Evolutionary conservation across 306 rosid genomes (phyloP).

Genomic region (Ceratonia siliqua): DNA sequence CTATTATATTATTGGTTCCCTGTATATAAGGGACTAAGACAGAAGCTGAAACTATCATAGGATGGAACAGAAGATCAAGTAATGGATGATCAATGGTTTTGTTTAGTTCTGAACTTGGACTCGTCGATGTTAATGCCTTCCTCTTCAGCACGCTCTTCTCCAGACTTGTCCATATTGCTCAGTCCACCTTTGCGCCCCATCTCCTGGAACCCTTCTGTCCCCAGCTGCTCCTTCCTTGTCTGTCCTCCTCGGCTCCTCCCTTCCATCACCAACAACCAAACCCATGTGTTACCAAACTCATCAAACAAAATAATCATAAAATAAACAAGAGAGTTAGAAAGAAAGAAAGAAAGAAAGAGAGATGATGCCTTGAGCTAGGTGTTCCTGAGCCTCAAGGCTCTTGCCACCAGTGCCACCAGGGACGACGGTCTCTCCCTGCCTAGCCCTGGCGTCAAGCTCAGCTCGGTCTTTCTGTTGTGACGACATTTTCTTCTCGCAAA

Average conservation of each 20-base stretch:
- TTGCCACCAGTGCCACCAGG: constrained; percentile 91
- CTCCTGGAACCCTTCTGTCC: constrained; percentile 53
- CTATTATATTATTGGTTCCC: no score
- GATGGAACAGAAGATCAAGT: no score
- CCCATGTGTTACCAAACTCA: no score
- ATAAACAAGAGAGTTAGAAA: no score
- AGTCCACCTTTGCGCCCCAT: constrained; percentile 81
- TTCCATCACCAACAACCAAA: constrained; percentile 3
- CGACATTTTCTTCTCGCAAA: not conserved
- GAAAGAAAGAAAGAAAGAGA: not conserved
- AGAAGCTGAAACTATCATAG: no score
- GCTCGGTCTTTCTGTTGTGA: constrained; percentile 41
- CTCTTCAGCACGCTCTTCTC: constrained; percentile 57
- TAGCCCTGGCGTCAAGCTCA: constrained; percentile 64
- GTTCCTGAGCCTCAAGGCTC: constrained; percentile 79
- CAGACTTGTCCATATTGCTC: constrained; percentile 55
- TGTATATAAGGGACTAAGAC: no score
- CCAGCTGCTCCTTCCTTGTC: constrained; percentile 64
- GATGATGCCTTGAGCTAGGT: constrained; percentile 68
- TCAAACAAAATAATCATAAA: no score
- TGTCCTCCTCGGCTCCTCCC: constrained; percentile 68
- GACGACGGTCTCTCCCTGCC: constrained; percentile 72
- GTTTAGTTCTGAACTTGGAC: constrained; percentile 54
- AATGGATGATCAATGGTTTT: constrained; percentile 13
- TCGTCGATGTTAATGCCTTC: constrained; percentile 59